Conservation (phyloP, 148 eudicot species). For the Chenopodium quinoa region DNA sequence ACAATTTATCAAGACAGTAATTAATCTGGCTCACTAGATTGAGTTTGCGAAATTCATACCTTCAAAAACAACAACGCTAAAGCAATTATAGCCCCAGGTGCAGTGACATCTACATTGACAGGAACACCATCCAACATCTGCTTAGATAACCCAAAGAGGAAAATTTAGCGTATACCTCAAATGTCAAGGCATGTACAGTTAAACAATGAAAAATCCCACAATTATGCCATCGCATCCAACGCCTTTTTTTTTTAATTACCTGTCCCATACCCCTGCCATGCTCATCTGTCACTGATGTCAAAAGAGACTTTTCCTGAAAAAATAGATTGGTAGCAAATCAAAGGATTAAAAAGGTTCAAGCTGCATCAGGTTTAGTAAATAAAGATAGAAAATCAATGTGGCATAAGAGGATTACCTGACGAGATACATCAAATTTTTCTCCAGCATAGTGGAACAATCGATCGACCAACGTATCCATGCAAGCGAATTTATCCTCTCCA, state of each 20-base stretch:
- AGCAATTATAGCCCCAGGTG: slow-evolving; percentile 94
- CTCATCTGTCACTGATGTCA: slow-evolving; percentile 50
- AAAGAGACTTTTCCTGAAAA: slow-evolving; percentile 53
- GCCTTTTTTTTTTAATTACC: slow-evolving; percentile 37
- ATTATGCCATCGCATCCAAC: background rate
- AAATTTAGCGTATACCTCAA: slow-evolving; percentile 3
- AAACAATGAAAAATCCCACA: background rate
- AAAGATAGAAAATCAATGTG: background rate
- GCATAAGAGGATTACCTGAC: background rate
- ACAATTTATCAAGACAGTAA: background rate
- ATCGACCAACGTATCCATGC: slow-evolving; percentile 69
- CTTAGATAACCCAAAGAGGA: slow-evolving; percentile 7
- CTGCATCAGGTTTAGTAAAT: background rate
- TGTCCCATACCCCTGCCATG: slow-evolving; percentile 63
- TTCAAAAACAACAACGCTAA: slow-evolving; percentile 85
- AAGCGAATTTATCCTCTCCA: slow-evolving; percentile 77
- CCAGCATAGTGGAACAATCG: slow-evolving; percentile 79
- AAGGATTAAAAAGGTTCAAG: background rate
- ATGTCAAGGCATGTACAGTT: background rate
- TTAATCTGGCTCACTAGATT: background rate
- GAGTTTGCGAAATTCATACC: slow-evolving; percentile 40
- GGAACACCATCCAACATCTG: slow-evolving; percentile 68
- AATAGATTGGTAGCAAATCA: background rate
- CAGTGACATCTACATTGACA: slow-evolving; percentile 91
- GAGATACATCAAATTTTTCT: slow-evolving; percentile 65